A percentile compares a stretch with the other conserved stretches of the same genome.
phyloP scores from a whole-genome alignment of 1,139 yeast species.

The Zhuliangozyma parablackwelliae region DNA sequence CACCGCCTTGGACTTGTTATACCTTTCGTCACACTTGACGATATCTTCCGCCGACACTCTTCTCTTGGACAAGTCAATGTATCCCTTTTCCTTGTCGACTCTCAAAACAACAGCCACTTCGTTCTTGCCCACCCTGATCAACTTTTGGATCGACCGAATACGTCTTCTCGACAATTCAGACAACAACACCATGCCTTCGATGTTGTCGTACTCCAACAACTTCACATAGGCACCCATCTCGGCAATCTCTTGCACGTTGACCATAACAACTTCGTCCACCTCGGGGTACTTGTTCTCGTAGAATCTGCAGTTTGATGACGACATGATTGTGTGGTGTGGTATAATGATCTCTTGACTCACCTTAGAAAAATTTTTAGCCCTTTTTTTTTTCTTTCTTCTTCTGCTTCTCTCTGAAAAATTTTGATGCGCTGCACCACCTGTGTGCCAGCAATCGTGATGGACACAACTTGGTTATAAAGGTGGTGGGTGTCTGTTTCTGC shows the following conservation, averaged over 20 bases:
- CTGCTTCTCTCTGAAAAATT: no score
- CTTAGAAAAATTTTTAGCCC: no score
- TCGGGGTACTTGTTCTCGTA: slow-evolving; percentile 98
- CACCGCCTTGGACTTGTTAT: slow-evolving; percentile 94
- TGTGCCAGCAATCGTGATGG: no score
- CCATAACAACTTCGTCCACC: slow-evolving; percentile 98
- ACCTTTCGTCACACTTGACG: slow-evolving; percentile 94
- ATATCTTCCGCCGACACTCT: slow-evolving; percentile 98
- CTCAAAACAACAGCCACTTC: slow-evolving; percentile 98
- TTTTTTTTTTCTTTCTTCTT: no score
- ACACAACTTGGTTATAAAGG: no score
- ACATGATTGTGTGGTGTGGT: no score
- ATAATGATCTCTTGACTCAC: no score
- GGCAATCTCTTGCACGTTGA: slow-evolving; percentile 95
- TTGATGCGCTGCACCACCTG: no score
- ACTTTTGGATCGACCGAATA: slow-evolving; percentile 94
- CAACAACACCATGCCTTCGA: slow-evolving; percentile 96
- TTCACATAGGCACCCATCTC: slow-evolving; percentile 98
- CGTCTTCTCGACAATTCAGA: slow-evolving; percentile 98
- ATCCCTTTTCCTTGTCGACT: slow-evolving; percentile 98
- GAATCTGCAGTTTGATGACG: slow-evolving; percentile 91
- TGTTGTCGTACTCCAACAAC: slow-evolving; percentile 91
- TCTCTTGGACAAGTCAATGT: slow-evolving; percentile 95
- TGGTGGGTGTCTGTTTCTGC: no score
- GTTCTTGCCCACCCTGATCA: slow-evolving; percentile 96